phyloP scores from a whole-genome alignment of 2,329 filamentous ascomycete genomes.

The Lecanicillium sp. region DNA sequence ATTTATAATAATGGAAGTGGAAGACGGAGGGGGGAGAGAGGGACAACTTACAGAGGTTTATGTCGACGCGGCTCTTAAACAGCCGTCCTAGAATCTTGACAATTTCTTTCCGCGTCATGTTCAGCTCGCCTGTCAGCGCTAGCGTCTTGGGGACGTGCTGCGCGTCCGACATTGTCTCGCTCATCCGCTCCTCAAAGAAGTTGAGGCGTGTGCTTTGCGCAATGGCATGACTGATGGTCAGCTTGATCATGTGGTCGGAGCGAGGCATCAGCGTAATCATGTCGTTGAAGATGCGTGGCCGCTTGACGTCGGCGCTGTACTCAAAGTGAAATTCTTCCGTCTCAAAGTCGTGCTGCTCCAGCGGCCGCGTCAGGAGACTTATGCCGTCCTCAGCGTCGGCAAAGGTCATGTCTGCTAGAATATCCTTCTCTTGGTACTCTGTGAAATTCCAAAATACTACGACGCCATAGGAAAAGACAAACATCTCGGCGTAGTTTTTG shows the following conservation, averaged over 20 bases:
- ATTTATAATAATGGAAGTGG: background rate
- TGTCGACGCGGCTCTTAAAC: slow-evolving; percentile 91
- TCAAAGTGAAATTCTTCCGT: slow-evolving; percentile 99
- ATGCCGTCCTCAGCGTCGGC: slow-evolving; percentile 56
- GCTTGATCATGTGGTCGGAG: slow-evolving; percentile 95
- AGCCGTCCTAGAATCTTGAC: slow-evolving; percentile 83
- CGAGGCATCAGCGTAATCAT: slow-evolving; percentile 95
- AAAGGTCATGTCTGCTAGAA: slow-evolving; percentile 90
- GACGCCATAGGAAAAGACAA: slow-evolving; percentile 93
- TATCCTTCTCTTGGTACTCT: slow-evolving; percentile 90
- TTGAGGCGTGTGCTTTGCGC: slow-evolving; percentile 94
- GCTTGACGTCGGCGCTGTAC: slow-evolving; percentile 77
- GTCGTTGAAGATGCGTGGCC: slow-evolving; percentile 93
- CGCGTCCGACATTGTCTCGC: slow-evolving; percentile 83
- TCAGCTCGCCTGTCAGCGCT: slow-evolving; percentile 80
- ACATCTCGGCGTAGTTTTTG: slow-evolving; percentile 86
- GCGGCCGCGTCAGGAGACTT: slow-evolving; percentile 67
- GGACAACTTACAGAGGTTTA: slow-evolving; percentile 77
- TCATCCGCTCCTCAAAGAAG: slow-evolving; percentile 95
- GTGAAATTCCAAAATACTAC: slow-evolving; percentile 99
- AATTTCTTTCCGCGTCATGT: slow-evolving; percentile 87
- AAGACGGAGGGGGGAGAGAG: background rate
- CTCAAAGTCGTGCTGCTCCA: slow-evolving; percentile 87
- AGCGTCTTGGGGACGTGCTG: slow-evolving; percentile 86
- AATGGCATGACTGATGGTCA: slow-evolving; percentile 95